Percentiles rank a stretch among this genome's conserved stretches.
phyloP scores from a whole-genome alignment of 805 yeast species.

The Zygoascus ofunaensis region DNA sequence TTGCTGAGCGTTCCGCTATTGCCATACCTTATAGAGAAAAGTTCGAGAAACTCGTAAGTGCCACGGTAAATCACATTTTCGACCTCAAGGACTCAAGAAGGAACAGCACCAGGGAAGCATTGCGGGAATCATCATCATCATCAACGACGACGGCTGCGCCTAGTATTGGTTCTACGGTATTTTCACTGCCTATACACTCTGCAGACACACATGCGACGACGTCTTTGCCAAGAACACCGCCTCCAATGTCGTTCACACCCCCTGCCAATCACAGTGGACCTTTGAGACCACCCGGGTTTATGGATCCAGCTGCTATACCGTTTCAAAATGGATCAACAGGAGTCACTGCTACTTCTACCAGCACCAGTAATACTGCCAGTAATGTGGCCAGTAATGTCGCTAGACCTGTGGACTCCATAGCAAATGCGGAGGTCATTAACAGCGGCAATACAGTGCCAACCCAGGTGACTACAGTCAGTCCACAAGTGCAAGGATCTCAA shows the following conservation, averaged over 20 bases:
- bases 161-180: background rate
- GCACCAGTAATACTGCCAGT: background rate
- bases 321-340: background rate
- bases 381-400: background rate
- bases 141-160: slow-evolving; percentile 1
- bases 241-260: background rate
- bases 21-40: slow-evolving; percentile 57
- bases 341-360: background rate
- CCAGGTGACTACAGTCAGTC: background rate
- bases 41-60: slow-evolving; percentile 56
- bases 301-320: background rate
- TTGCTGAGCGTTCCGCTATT: slow-evolving; percentile 57
- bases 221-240: no score
- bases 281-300: background rate
- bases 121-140: background rate
- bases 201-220: background rate
- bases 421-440: background rate
- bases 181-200: background rate
- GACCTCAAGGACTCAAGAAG: slow-evolving; percentile 29
- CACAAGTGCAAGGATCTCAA: background rate
- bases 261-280: background rate
- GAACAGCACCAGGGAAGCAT: background rate
- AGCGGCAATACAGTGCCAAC: no score
- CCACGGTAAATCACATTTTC: slow-evolving; percentile 53
- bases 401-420: no score